phyloP scores from a whole-genome alignment of 2,329 filamentous ascomycete genomes.

The Aquanectria penicillioides region DNA sequence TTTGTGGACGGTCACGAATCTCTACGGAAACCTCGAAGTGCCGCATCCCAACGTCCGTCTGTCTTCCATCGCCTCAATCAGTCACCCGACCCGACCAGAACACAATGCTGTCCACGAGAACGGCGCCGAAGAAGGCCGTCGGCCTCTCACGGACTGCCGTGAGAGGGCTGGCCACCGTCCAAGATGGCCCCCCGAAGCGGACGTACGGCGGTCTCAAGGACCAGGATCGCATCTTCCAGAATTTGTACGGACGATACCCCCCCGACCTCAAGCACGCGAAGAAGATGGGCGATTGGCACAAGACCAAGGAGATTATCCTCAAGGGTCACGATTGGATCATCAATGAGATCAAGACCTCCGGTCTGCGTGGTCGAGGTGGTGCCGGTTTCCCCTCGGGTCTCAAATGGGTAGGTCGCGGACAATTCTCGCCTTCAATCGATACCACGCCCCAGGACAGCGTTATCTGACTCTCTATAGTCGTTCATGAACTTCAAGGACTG shows the following conservation, averaged over 20 bases:
- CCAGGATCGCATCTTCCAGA: conserved; percentile 99
- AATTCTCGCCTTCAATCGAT: conserved; percentile 18
- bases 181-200: conserved; percentile 76
- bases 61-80: conserved; percentile 42
- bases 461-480: conserved; percentile 66
- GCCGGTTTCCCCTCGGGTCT: conserved; percentile 97
- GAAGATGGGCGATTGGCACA: conserved; percentile 99
- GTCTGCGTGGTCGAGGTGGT: conserved; percentile 93
- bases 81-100: conserved; percentile 45
- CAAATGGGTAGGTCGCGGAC: conserved; percentile 86
- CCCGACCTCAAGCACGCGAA: conserved; percentile 91
- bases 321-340: conserved; percentile 99
- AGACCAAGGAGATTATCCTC: conserved; percentile 96
- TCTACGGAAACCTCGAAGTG: conserved; percentile 50
- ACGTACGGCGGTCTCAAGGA: conserved; percentile 90
- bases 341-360: conserved; percentile 95
- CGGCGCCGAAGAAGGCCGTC: conserved; percentile 51
- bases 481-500: conserved; percentile 99
- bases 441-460: conserved; percentile 33
- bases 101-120: conserved; percentile 58
- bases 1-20: conserved; percentile 50
- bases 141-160: conserved; percentile 56
- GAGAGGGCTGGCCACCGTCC: conserved; percentile 83
- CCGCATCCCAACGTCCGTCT: conserved; percentile 46
- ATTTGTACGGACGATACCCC: conserved; percentile 93